A percentile compares a stretch with the other conserved stretches of the same genome.
phyloP scores from a whole-genome alignment of 2,329 filamentous ascomycete genomes.

The Apiospora aurea region DNA sequence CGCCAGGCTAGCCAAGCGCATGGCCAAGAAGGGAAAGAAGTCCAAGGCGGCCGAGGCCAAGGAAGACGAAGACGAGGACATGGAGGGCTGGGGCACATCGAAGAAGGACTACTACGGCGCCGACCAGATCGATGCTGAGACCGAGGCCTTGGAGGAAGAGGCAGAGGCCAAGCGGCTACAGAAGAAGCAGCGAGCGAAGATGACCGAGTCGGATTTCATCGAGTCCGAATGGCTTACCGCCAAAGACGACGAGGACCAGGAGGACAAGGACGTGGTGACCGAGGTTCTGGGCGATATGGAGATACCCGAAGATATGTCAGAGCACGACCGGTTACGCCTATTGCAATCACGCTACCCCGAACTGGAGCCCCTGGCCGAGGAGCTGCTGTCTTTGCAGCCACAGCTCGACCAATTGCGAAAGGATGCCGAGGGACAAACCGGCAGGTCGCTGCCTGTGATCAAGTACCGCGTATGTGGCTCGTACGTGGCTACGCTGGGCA shows the following conservation, averaged over 20 bases:
- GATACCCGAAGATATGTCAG: conserved; percentile 79
- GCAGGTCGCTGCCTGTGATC: conserved; percentile 65
- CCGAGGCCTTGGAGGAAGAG: conserved; percentile 84
- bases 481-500: conserved; percentile 84
- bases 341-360: conserved; percentile 87
- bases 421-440: conserved; percentile 59
- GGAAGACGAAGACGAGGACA: conserved; percentile 61
- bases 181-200: conserved; percentile 86
- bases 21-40: conserved; percentile 32
- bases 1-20: conserved; percentile 39
- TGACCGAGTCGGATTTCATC: conserved; percentile 91
- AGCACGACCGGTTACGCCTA: conserved; percentile 77
- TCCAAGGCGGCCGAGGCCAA: conserved; percentile 51
- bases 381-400: conserved; percentile 77
- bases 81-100: conserved; percentile 83
- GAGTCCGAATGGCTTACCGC: conserved; percentile 81
- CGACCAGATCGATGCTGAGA: conserved; percentile 62
- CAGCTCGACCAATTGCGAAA: conserved; percentile 65
- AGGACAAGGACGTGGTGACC: conserved; percentile 67
- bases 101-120: conserved; percentile 94
- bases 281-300: conserved; percentile 87
- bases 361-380: conserved; percentile 83
- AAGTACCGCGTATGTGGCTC: conserved; percentile 84
- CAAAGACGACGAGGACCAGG: conserved; percentile 54
- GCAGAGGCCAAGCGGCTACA: conserved; percentile 87